phyloP scores from a whole-genome alignment of 2,329 filamentous ascomycete genomes.

The Hymenoscyphus linearis region DNA sequence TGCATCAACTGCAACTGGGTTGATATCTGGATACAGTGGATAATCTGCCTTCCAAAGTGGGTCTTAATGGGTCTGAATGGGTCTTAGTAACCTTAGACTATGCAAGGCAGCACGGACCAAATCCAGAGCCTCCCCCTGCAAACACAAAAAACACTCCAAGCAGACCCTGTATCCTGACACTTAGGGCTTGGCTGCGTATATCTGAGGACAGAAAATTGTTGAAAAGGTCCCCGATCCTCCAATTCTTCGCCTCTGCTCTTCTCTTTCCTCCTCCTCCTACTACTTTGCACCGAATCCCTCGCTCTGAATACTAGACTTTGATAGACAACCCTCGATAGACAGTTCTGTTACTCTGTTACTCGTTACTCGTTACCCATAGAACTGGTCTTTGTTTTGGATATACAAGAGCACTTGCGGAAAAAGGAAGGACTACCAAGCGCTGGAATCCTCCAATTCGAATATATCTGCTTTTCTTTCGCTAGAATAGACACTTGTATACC shows the following conservation, averaged over 20 bases:
- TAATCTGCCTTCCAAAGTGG: constrained; percentile 7
- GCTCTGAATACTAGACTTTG: constrained; percentile 2
- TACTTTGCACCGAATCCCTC: constrained; percentile 8
- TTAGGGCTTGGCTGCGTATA: constrained; percentile 6
- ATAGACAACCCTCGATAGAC: constrained; percentile 11
- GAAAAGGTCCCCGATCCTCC: constrained; percentile 11
- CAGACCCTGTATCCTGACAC: neutral
- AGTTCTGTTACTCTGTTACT: constrained; percentile 14
- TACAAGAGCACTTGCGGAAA: constrained; percentile 11
- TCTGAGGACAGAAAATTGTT: constrained; percentile 11
- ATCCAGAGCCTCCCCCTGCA: neutral
- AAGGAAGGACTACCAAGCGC: constrained; percentile 29
- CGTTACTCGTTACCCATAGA: constrained; percentile 15
- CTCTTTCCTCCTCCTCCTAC: constrained; percentile 8
- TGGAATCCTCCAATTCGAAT: constrained; percentile 22
- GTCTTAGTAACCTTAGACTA: neutral
- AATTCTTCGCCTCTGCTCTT: constrained; percentile 4
- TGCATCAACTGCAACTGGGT: constrained; percentile 1
- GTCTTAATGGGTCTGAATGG: too few species aligned
- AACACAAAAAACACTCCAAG: neutral
- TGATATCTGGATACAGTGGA: constrained; percentile 3
- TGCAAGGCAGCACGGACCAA: constrained; percentile 19
- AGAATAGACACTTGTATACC: neutral
- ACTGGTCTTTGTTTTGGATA: constrained; percentile 13
- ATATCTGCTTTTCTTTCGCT: constrained; percentile 6